Evolutionary conservation across 192 early-diverging fungal genomes (phyloP).

Genomic region (Irineochytrium annulatum): DNA sequence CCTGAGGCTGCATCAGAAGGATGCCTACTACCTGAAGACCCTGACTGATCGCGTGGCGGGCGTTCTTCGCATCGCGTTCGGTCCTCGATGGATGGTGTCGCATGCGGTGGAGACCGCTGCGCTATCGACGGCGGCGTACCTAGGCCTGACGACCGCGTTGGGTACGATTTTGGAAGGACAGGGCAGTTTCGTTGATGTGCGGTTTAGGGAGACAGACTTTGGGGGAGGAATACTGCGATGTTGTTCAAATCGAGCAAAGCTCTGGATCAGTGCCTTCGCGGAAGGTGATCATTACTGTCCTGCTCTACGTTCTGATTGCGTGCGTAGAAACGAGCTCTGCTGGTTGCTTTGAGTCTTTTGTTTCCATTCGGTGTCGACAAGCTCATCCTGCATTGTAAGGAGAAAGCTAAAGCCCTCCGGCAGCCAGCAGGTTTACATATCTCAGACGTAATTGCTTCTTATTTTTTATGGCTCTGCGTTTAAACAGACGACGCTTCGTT

Average conservation of each 20-base stretch:
- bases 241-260: constrained; percentile 61
- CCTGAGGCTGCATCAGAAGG: constrained; percentile 75
- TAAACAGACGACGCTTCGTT: too few relatives aligned
- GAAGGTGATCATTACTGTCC: too few relatives aligned
- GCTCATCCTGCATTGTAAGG: constrained; percentile 1
- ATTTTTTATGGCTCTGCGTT: too few relatives aligned
- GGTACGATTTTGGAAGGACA: too few relatives aligned
- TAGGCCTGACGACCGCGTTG: too few relatives aligned
- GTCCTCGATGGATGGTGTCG: too few relatives aligned
- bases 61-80: constrained; percentile 57
- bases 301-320: too few relatives aligned
- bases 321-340: constrained; percentile 4
- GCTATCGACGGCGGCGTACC: too few relatives aligned
- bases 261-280: constrained; percentile 25
- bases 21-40: constrained; percentile 73
- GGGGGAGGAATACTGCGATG: constrained; percentile 94
- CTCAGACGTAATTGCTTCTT: too few relatives aligned
- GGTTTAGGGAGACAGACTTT: constrained; percentile 83
- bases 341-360: constrained; percentile 19
- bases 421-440: too few relatives aligned
- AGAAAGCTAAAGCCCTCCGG: constrained; percentile 5
- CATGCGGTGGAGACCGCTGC: too few relatives aligned
- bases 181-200: too few relatives aligned
- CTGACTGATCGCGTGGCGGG: constrained; percentile 60
- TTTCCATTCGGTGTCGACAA: constrained; percentile 16